Base-by-base conservation (phyloP, 2,329 filamentous ascomycete species). In the Nigrograna mackinnonii region DNA sequence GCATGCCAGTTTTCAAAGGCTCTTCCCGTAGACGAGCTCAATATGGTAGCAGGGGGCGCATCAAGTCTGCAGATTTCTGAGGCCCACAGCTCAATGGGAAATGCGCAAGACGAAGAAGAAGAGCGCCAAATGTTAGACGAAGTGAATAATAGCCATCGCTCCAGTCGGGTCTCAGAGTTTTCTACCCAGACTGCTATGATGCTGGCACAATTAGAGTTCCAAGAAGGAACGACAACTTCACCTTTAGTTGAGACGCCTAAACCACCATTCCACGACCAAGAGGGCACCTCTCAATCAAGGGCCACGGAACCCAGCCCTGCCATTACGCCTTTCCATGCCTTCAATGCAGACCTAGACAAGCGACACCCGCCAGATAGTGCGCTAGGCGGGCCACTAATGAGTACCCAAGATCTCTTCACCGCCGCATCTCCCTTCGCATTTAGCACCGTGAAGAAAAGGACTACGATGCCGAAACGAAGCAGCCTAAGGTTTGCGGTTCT, bases 361-460 rank as follows among this genome's bases (percentile, higher is more conserved):
- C 14, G 43, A 14, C 33, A 49, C 35, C 37, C 50, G 4, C 33
- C 51, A 13, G 40, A 55, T 7, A 55, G 47, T 30, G 35, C 47
- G 13, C 39, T 49, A 18, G 40, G 41, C 20, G 54, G 41, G 4
- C 18, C 11, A 3, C 39, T 49, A 11, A 52, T 71, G 22, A 73
- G 69, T 43, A 77, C 74, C 2, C 74, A 77, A 41, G 70, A 71
- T 13, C 53, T 77, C 6, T 66, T 76, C 35, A 62, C 65, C 19
- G 69, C 63, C 49, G 68, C 63, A 38, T 61, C 70, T 34, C 54
- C 73, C 31, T 71, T 73, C 57, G 45, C 57, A 12, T 65, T 67
- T 50, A 70, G 67, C 39, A 71, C 69, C 9, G 57, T 68, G 22
- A 75, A 74, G 55, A 74, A 73, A 54, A 57, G 50, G 30, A 17